Base-by-base conservation (phyloP, 345 rosid genomes). In the Rhizophora apiculata region DNA sequence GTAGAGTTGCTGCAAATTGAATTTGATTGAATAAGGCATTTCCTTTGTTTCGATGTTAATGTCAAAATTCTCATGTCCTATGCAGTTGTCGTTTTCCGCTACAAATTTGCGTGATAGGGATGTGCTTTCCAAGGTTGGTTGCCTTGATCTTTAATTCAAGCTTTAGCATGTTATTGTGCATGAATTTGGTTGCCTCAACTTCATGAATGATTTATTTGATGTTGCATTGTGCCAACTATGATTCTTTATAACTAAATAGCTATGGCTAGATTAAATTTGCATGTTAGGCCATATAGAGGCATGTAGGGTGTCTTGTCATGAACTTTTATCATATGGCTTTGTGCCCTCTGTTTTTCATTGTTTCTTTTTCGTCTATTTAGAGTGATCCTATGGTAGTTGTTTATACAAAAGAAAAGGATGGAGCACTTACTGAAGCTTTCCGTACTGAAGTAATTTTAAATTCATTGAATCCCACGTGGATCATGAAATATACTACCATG, bases 311-410 rank as follows among this genome's bases (percentile, higher is more conserved):
- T 55, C 24, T 22, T 55, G 24, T 22, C 60, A 22, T 55, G 49
- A 43, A 3, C 49, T 24, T 60, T 32, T 54, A 43, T 60, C 1
- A n/a, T 20, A 49, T 64, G 48, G 34, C 69, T 68, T 49, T 51
- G 2, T 69, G 36, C 5, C 55, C 26, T 52, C 13, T 67, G 26
- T 36, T 27, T 67, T 32, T 55, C 55, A 59, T 32, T 29, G 21
- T 55, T 10, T 54, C 58, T 48, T 43, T 78, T 79, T 66, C 72
- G 58, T 75, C 69, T 83, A 67, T 80, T 65, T 78, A 93, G 98
- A 91, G 98, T 73, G 97, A 93, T 83, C 92, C 97, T 21, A 82
- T 91, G 96, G 73, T 91, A 74, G 91, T 93, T 76, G 81, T 81
- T 72, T 88, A 86, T 75, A 75, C 74, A 2, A 86, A 83, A 84